Evolutionary conservation across 148 eudicot genomes (phyloP), one percentile per base, ranked within the genome.

Genomic region (Hydrangea macrophylla): DNA sequence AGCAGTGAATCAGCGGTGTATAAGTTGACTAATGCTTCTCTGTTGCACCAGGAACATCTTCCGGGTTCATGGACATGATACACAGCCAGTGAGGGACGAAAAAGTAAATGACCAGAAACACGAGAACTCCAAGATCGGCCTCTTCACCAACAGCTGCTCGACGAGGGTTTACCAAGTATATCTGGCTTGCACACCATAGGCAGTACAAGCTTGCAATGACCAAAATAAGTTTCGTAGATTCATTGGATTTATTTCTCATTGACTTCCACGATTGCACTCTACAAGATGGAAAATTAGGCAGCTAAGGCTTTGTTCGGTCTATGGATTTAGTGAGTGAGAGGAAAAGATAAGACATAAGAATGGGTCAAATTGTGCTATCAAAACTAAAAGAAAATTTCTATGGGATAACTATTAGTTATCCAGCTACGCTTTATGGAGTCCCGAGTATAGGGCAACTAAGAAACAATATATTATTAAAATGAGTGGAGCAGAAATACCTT

Each of bases 121-220:
- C 82, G 12, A 93, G 82, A 37, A 93, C 96, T 42, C 98, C 98
- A 22, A 93, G 85, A 74, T 93, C 98, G 70, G 98, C 96, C 76
- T 93, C 98, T 75, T 93, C 98, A 9, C 98, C 98, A 66, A 90
- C 84, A 20, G 96, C 92, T 56, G 96, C 75, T 22, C 95, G 75
- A 39, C 92, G 92, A 69, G 98, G 95, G n/a, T 75, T 68, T 39
- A 86, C 80, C 73, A 86, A 28, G 79, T 86, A 93, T 64, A 88
- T 86, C 73, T 93, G 98, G 79, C 82, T 90, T 17, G 81, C 88
- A 78, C 98, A 93, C 98, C 98, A 93, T 56, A 85, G 63, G 76
- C 90, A 74, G 77, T 93, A 93, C 55, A 90, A 35, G 62, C 51
- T 62, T 37, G 94, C 90, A 51, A 88, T 67, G 25, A 62, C 44